These are phyloP conservation scores for Groenewaldozyma auringiensis DNA, from an alignment of 1,139 yeast species.

Conservation along the genomic window DNA sequence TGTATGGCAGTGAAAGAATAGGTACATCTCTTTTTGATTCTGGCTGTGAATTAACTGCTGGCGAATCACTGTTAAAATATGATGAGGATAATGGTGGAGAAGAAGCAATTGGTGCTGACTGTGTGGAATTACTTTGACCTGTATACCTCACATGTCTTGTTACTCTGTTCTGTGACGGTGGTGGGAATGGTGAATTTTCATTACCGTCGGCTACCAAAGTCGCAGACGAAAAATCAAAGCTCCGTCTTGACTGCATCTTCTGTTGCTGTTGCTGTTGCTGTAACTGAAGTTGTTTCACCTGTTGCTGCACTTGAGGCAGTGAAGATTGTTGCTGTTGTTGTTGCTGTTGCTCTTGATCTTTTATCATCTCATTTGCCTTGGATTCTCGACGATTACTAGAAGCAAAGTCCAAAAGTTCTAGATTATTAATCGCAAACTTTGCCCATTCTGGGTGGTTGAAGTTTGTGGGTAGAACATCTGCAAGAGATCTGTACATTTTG, in stretches of 20 bases:
- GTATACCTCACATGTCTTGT: not conserved
- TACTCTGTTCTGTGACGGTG: not conserved
- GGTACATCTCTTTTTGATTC: not conserved
- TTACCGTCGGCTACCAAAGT: not conserved
- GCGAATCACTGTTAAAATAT: not conserved
- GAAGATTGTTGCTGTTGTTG: not conserved
- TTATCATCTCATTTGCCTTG: not conserved
- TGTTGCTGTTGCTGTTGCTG: not conserved
- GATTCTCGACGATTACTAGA: not conserved
- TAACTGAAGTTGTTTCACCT: not conserved
- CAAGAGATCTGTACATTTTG: slow-evolving; percentile 15
- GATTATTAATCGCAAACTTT: slow-evolving; percentile 9
- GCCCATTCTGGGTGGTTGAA: slow-evolving; percentile 20
- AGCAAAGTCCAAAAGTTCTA: not conserved
- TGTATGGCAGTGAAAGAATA: not conserved
- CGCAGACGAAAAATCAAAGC: not conserved
- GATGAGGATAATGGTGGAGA: not conserved
- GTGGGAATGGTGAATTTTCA: not conserved
- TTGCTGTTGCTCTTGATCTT: not conserved
- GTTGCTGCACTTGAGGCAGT: not conserved
- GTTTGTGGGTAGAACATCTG: slow-evolving; percentile 14
- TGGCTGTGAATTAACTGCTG: not conserved
- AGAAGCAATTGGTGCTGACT: not conserved
- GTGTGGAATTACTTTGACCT: not conserved
- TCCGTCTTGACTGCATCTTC: not conserved